phyloP scores from a whole-genome alignment of 1,284 basidiomycete genomes.

The Microbotryum silenes-acaulis region DNA sequence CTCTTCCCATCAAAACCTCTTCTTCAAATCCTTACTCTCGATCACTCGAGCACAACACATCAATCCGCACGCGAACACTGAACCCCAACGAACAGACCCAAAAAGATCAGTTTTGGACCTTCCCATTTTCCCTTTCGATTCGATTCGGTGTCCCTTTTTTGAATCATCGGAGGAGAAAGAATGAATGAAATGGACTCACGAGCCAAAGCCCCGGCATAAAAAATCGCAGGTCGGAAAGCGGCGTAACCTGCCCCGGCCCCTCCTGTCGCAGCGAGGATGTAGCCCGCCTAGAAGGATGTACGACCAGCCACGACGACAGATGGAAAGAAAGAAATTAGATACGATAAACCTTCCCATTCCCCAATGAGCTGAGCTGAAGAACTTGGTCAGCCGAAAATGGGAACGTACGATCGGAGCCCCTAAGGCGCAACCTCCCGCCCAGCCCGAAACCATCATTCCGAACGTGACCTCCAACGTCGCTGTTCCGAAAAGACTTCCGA shows the following conservation, averaged over 20 bases:
- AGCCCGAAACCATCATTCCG: slow-evolving; percentile 6
- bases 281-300: neutral
- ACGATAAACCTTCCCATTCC: neutral
- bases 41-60: no score
- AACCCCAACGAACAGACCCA: no score
- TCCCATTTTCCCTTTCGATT: no score
- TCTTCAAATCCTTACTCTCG: no score
- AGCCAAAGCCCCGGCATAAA: slow-evolving; percentile 29
- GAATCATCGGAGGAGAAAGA: no score
- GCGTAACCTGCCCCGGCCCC: slow-evolving; percentile 8
- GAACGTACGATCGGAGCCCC: neutral
- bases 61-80: no score
- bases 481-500: slow-evolving; percentile 17
- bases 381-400: neutral
- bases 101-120: no score
- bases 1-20: no score
- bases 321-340: neutral
- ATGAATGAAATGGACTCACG: no score
- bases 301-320: no score
- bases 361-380: slow-evolving; percentile 15
- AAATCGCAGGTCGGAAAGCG: slow-evolving; percentile 20
- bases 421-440: neutral
- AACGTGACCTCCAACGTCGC: slow-evolving; percentile 9
- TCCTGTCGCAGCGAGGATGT: slow-evolving; percentile 14
- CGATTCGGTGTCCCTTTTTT: no score